These are phyloP conservation scores for Candida anglica DNA, from an alignment of 805 yeast genomes.

Conservation along the genomic window DNA sequence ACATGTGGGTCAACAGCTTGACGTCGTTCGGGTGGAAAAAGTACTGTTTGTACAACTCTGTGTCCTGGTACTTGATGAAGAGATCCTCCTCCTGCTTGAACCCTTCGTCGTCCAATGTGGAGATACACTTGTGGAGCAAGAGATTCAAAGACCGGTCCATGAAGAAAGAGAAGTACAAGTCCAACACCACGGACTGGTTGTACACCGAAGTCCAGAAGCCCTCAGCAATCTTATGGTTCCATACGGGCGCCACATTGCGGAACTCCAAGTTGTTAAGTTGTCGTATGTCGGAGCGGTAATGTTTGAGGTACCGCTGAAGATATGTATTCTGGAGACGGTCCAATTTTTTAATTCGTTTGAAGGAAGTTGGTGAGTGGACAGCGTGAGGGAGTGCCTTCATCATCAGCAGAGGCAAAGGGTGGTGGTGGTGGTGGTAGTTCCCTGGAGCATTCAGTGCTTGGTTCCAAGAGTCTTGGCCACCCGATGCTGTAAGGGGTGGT, in stretches of 20 bases:
- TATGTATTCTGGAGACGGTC: conserved; percentile 10
- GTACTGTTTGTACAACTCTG: conserved; percentile 2
- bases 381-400: conserved; percentile 20
- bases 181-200: conserved; percentile 21
- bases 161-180: conserved; percentile 31
- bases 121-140: conserved; percentile 12
- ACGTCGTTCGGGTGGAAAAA: conserved; percentile 24
- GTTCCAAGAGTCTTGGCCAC: too few relatives aligned
- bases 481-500: too few relatives aligned
- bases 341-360: conserved; percentile 9
- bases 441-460: too few relatives aligned
- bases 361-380: conserved; percentile 5
- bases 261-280: conserved; percentile 11
- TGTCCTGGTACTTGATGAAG: background rate
- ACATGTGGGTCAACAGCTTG: conserved; percentile 24
- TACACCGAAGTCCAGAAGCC: conserved; percentile 29
- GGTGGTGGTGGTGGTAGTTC: too few relatives aligned
- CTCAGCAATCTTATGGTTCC: conserved; percentile 16
- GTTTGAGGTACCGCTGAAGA: conserved; percentile 11
- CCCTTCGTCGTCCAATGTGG: conserved; percentile 2
- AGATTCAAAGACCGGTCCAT: conserved; percentile 35
- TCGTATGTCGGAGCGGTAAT: conserved; percentile 9
- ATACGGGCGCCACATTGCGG: conserved; percentile 17
- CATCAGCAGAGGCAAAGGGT: too few relatives aligned
- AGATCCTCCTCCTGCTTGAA: background rate